Base-by-base conservation (phyloP, 208 protist species). In the Hexamita inflata region DNA sequence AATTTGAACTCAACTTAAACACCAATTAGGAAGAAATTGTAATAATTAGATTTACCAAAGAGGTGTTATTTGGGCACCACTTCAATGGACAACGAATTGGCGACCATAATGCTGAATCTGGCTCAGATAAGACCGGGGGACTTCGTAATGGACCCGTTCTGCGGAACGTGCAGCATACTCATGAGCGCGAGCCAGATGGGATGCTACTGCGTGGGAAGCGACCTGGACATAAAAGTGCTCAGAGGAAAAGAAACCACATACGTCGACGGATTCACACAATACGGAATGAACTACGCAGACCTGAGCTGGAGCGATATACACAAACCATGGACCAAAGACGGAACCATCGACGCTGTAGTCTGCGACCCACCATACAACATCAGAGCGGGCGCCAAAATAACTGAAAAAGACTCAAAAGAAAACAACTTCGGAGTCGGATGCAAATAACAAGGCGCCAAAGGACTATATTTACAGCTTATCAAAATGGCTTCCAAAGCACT, bases 341-440 rank as follows among this genome's bases (percentile, higher is more conserved):
- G 13, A n/a, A 39, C 32, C 40, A 32, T 82, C 1, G 80, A 83
- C 39, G 80, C 80, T 24, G 77, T 83, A n/a, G 24, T 83, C 11
- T 65, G 35, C 53, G 80, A 83, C 75, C 80, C 80, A 32, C 80
- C 80, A 19, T 83, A 83, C 60, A 66, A 70, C 58, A 81, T 83
- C 32, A 49, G 77, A 38, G 80, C 74, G 15, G 60, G 60, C 15
- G 15, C 60, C 26, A n/a, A 30, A 40, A 38, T 38, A 66, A 30
- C 24, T 15, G 34, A 66, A n/a, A 19, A 15, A 66, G 29, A 13
- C 30, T n/a, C n/a, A n/a, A n/a, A n/a, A n/a, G n/a, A n/a, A n/a
- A n/a, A n/a, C n/a, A n/a, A n/a, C n/a, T n/a, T n/a, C n/a, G n/a
- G n/a, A n/a, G n/a, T n/a, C n/a, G n/a, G n/a, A n/a, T n/a, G n/a